A percentile compares a stretch with the other conserved stretches of the same genome.
Evolutionary conservation across 2,329 filamentous ascomycete species (phyloP).

Genomic region (Zymoseptoria ardabiliae): DNA sequence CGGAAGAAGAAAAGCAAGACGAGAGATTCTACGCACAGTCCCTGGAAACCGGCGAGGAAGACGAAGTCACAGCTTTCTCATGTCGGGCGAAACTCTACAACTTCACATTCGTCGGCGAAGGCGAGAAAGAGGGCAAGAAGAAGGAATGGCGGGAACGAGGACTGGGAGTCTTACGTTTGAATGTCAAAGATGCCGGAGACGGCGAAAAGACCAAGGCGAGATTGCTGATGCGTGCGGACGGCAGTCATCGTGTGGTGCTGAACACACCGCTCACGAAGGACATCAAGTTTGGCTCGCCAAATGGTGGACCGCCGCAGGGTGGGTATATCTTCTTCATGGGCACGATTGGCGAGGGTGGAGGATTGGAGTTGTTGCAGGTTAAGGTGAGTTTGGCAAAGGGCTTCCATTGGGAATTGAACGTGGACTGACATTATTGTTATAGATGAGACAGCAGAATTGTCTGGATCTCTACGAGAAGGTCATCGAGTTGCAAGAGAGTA

Average conservation of each 20-base stretch:
- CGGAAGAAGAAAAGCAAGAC: constrained; percentile 57
- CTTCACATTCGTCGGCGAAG: constrained; percentile 54
- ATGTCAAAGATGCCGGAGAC: constrained; percentile 55
- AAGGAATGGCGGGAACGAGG: constrained; percentile 86
- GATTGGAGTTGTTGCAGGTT: constrained; percentile 47
- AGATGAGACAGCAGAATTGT: constrained; percentile 38
- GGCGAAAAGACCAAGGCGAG: constrained; percentile 52
- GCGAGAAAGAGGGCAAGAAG: constrained; percentile 23
- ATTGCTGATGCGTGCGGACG: constrained; percentile 85
- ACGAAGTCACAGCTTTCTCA: constrained; percentile 66
- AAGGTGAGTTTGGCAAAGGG: constrained; percentile 41
- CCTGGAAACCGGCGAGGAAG: constrained; percentile 81
- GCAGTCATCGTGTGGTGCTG: constrained; percentile 76
- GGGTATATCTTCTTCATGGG: constrained; percentile 62
- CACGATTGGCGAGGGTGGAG: constrained; percentile 45
- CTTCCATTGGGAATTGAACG: background rate
- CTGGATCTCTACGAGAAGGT: constrained; percentile 43
- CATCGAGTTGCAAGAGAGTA: constrained; percentile 32
- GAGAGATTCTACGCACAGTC: constrained; percentile 55
- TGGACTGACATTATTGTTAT: constrained; percentile 10
- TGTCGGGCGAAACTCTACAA: constrained; percentile 80
- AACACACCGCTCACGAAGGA: constrained; percentile 75
- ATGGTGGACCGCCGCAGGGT: constrained; percentile 57
- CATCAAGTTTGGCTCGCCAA: constrained; percentile 65
- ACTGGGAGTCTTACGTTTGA: constrained; percentile 75